Percentiles rank a stretch among this genome's conserved stretches.
phyloP scores from a whole-genome alignment of 2,329 filamentous ascomycete species.

The Hymenoscyphus fructigenus region DNA sequence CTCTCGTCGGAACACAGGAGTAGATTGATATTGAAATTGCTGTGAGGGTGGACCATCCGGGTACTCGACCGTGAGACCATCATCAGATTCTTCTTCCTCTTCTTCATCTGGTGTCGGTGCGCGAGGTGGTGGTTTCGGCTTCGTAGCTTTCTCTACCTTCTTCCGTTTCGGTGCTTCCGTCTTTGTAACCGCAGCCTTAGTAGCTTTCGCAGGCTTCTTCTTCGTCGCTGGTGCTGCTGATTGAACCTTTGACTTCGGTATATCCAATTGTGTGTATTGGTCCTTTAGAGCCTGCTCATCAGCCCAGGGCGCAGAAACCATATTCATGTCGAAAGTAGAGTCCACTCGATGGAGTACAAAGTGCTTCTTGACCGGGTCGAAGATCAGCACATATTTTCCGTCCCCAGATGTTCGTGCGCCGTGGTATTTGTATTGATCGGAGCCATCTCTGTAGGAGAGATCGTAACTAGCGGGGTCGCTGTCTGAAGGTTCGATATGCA shows the following conservation, averaged over 20 bases:
- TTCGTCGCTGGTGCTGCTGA: constrained; percentile 16
- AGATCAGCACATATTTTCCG: constrained; percentile 67
- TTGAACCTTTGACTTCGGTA: constrained; percentile 19
- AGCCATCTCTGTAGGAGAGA: constrained; percentile 52
- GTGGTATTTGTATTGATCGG: constrained; percentile 58
- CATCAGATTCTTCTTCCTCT: constrained; percentile 52
- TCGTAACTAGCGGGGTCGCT: constrained; percentile 43
- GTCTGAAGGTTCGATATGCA: constrained; percentile 50
- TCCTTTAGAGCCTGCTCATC: constrained; percentile 63
- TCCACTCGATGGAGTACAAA: constrained; percentile 82
- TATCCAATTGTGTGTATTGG: constrained; percentile 63
- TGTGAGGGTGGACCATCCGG: constrained; percentile 49
- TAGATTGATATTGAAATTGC: constrained; percentile 27
- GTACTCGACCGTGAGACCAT: constrained; percentile 59
- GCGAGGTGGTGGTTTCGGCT: constrained; percentile 33
- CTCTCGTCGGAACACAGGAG: constrained; percentile 30
- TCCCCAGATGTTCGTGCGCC: constrained; percentile 57
- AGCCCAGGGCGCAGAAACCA: constrained; percentile 67
- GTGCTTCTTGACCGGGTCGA: constrained; percentile 70
- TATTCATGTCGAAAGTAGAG: constrained; percentile 84
- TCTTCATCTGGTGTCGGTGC: constrained; percentile 36
- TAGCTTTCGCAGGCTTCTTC: constrained; percentile 31
- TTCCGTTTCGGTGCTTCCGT: constrained; percentile 34
- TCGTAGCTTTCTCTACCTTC: constrained; percentile 36
- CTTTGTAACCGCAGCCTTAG: constrained; percentile 28